Base-by-base conservation (phyloP, 306 rosid species). In the Chamaecrista fasciculata region DNA sequence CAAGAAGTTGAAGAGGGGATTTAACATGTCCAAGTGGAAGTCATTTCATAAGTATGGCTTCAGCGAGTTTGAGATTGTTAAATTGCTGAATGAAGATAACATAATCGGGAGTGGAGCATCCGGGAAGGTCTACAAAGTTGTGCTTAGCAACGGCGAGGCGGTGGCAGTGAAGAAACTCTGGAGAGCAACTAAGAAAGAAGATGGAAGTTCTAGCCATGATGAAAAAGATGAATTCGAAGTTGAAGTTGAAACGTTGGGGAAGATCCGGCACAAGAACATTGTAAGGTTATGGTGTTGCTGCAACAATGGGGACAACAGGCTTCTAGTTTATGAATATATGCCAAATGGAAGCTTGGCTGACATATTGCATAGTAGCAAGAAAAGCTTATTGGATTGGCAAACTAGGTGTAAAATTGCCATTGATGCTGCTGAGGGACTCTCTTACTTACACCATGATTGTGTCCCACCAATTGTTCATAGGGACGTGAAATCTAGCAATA, bases 361-460 rank as follows among this genome's bases (percentile, higher is more conserved):
- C 67, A 68, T 83, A 74, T 74, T 90, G 73, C 91, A 84, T 11
- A 8, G 84, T 20, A 64, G 78, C 79, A 87, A 73, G 74, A 79
- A 68, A 44, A 57, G 68, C 39, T 36, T 81, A 79, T 72, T 90
- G 80, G 85, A 87, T 77, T 90, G 96, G 96, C 80, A 90, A 28
- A 84, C 80, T 0, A 80, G 96, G 55, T 86, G 72, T 57, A 86
- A 76, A 70, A 78, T 90, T 33, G 95, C 91, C 52, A 66, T 90
- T 37, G 95, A 90, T 70, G 88, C 96, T 28, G 96, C 96, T 8
- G 96, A 90, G 50, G 96, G 95, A 24, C 90, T 90, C 14, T 87
- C 91, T 51, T 90, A 90, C 67, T 72, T 90, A 83, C 96, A 90
- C 74, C 95, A 90, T 28, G 91, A 85, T 33, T 90, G 94, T 80